phyloP scores from a whole-genome alignment of 1,139 yeast genomes.

The Meyerozyma sp. region DNA sequence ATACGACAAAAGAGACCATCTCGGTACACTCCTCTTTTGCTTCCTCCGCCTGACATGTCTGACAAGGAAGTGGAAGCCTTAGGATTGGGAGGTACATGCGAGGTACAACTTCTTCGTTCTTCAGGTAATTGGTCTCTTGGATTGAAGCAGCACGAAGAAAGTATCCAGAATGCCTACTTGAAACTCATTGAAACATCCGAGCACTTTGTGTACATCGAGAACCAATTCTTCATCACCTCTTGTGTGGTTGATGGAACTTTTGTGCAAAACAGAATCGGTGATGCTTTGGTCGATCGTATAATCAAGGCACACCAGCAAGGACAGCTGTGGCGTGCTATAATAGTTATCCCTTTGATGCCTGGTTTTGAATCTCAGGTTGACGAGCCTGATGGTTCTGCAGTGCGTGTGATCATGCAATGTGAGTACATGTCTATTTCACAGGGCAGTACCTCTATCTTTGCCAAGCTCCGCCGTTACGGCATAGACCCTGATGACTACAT shows the following conservation, averaged over 20 bases:
- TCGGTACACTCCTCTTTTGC: constrained; percentile 80
- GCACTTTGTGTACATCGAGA: constrained; percentile 90
- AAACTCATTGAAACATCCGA: constrained; percentile 87
- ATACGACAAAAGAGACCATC: constrained; percentile 92
- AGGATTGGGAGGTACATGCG: constrained; percentile 82
- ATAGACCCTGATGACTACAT: constrained; percentile 89
- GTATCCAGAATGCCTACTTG: constrained; percentile 89
- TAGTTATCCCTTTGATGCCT: constrained; percentile 94
- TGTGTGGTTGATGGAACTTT: constrained; percentile 82
- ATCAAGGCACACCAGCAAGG: constrained; percentile 78
- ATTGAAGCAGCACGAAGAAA: constrained; percentile 73
- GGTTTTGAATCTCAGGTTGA: constrained; percentile 96
- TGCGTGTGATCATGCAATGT: constrained; percentile 94
- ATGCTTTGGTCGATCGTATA: constrained; percentile 92
- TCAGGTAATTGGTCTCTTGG: constrained; percentile 94
- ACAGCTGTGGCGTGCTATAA: constrained; percentile 82
- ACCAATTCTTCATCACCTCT: constrained; percentile 88
- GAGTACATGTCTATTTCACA: constrained; percentile 91
- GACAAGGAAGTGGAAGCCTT: constrained; percentile 60
- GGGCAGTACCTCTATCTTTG: constrained; percentile 86
- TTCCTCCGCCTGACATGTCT: constrained; percentile 89
- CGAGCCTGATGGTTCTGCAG: constrained; percentile 88
- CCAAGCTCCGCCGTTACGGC: constrained; percentile 70
- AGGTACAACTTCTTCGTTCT: constrained; percentile 82
- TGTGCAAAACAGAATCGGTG: constrained; percentile 87